A percentile compares a stretch with the other conserved stretches of the same genome.
Conservation (phyloP, 2,329 filamentous ascomycete genomes). For the Aspergillus udagawae region DNA sequence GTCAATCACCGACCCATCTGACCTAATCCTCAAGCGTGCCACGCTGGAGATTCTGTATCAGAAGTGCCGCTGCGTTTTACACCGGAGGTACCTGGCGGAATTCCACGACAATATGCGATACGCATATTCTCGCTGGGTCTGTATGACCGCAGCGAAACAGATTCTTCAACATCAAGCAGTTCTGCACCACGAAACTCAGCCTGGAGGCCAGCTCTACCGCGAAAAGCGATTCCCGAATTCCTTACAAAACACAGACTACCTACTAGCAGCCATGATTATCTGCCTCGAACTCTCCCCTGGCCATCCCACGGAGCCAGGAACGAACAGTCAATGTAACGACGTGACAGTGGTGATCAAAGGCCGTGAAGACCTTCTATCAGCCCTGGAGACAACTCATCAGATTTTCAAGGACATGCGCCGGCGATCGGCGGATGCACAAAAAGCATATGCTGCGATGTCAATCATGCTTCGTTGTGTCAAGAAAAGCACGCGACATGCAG, state of each 20-base stretch:
- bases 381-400: constrained; percentile 23
- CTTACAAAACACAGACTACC: constrained; percentile 57
- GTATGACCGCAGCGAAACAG: constrained; percentile 46
- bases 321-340: constrained; percentile 7
- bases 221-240: constrained; percentile 57
- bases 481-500: not conserved
- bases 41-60: constrained; percentile 51
- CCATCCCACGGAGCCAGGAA: constrained; percentile 6
- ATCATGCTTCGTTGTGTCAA: constrained; percentile 27
- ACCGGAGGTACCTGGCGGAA: constrained; percentile 49
- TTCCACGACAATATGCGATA: constrained; percentile 33
- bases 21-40: constrained; percentile 51
- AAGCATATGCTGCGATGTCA: constrained; percentile 22
- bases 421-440: constrained; percentile 26
- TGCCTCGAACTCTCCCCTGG: constrained; percentile 43
- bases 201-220: constrained; percentile 51
- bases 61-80: constrained; percentile 51
- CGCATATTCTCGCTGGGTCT: constrained; percentile 43
- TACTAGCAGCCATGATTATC: constrained; percentile 59
- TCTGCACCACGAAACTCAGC: constrained; percentile 49
- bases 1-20: constrained; percentile 47
- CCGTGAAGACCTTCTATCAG: constrained; percentile 20
- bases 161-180: constrained; percentile 49
- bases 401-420: constrained; percentile 22
- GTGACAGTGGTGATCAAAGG: constrained; percentile 11